Evolutionary conservation across 805 yeast genomes (phyloP), one percentile per base, ranked within the genome.

Genomic region (Candida ortonii): DNA sequence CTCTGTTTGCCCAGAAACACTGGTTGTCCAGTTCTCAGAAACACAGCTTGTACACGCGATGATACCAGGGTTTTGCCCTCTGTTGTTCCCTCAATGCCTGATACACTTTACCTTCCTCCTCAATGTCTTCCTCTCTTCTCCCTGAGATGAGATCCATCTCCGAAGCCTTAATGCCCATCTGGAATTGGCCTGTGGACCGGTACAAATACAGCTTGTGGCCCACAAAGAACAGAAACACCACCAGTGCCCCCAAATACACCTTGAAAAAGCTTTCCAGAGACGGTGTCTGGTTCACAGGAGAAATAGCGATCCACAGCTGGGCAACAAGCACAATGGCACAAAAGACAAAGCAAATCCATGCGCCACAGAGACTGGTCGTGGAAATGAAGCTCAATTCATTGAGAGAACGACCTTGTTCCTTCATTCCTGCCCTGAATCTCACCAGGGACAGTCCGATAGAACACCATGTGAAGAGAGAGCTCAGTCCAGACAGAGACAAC

Each of bases 391-490:
- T 59, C 30, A 72, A 46, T 44, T 71, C 74, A 20, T 55, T 55
- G 7, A 64, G 46, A 5, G 55, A 41, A 41, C 72, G 59, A 10
- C 70, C 70, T 45, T 69, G 73, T 3, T 46, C 60, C 13, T 42
- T 49, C 56, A 72, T 57, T 7, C 75, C 75, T 23, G 56, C 38
- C 60, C 77, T 63, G 52, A 71, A 71, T 47, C 73, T 58, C 31
- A 72, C 52, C 39, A 62, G 68, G 36, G 70, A 63, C 8, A 65
- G 25, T 33, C 67, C 59, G 30, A 71, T 69, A 3, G 76, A 64
- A 12, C 64, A 61, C 78, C 78, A 72, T 0, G 76, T 70, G 53
- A 72, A 68, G 9, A 69, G 43, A 5, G 71, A 60, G 7, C 74
- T 64, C 30, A 71, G 58, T 15, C 76, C 78, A 30, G 74, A 67